These are phyloP conservation scores for Pseudogymnoascus sp. DNA, from an alignment of 2,329 filamentous ascomycete genomes.

Conservation along the genomic window DNA sequence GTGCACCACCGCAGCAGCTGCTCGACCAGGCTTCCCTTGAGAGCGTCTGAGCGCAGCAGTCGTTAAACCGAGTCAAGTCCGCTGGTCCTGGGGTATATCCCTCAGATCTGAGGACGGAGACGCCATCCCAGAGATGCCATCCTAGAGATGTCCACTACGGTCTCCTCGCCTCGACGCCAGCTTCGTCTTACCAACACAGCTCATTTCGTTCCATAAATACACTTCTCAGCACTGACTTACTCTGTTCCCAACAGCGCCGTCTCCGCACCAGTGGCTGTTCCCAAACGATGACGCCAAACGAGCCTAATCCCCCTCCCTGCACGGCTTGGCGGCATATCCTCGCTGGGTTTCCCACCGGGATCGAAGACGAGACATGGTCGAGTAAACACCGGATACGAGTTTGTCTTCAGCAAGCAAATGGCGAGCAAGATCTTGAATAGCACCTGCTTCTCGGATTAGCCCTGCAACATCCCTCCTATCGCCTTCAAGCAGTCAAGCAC, in stretches of 20 bases:
- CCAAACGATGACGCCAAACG: neutral
- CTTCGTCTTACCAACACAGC: neutral
- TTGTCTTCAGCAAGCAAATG: neutral
- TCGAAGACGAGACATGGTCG: neutral
- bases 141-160: neutral
- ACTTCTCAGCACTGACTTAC: neutral
- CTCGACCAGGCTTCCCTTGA: neutral
- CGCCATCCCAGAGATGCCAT: neutral
- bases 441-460: neutral
- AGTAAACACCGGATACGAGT: neutral
- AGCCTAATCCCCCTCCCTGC: neutral
- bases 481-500: neutral
- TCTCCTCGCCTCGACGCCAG: neutral
- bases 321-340: neutral
- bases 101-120: neutral
- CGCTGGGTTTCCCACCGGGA: neutral
- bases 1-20: neutral
- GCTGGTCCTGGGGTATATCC: neutral
- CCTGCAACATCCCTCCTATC: neutral
- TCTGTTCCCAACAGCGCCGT: neutral
- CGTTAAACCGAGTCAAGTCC: neutral
- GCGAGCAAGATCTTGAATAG: neutral
- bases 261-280: neutral
- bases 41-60: neutral
- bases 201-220: neutral